Evolutionary conservation across 345 rosid genomes (phyloP).

Genomic region (Sonneratia alba): DNA sequence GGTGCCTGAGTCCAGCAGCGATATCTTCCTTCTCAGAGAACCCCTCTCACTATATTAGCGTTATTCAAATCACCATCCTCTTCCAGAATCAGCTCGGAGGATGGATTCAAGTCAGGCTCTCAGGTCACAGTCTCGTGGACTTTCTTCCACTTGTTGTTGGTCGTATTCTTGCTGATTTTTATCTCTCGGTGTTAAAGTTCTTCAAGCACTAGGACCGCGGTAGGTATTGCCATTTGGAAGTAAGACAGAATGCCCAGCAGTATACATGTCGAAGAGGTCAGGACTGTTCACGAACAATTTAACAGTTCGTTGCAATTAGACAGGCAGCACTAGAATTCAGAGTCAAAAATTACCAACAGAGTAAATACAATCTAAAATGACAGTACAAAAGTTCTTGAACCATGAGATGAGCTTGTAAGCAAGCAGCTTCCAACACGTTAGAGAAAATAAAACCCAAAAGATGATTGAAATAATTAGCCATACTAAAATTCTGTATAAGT

Average conservation of each 20-base stretch:
- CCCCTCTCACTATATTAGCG: conserved; percentile 79
- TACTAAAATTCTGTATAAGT: too few relatives aligned
- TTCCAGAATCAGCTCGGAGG: conserved; percentile 76
- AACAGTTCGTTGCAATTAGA: not conserved
- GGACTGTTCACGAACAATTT: conserved; percentile 69
- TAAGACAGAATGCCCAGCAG: conserved; percentile 81
- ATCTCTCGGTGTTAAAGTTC: conserved; percentile 78
- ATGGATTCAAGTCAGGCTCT: conserved; percentile 58
- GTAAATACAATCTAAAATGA: not conserved
- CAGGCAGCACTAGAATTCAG: not conserved
- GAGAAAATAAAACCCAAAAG: too few relatives aligned
- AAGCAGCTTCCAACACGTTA: too few relatives aligned
- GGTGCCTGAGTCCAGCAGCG: conserved; percentile 85
- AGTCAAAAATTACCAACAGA: not conserved
- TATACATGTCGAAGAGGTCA: conserved; percentile 85
- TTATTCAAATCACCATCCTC: conserved; percentile 93
- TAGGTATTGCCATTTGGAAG: conserved; percentile 94
- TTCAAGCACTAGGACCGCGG: conserved; percentile 55
- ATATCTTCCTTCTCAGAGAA: conserved; percentile 68
- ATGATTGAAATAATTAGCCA: too few relatives aligned
- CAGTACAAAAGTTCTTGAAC: too few relatives aligned
- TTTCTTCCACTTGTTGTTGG: conserved; percentile 72
- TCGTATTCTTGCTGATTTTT: conserved; percentile 42
- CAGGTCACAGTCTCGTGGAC: conserved; percentile 59
- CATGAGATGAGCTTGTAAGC: too few relatives aligned